A percentile compares a stretch with the other conserved stretches of the same genome.
These are phyloP conservation scores for Syzygium aqueum DNA, from an alignment of 345 rosid genomes.

Conservation along the genomic window DNA sequence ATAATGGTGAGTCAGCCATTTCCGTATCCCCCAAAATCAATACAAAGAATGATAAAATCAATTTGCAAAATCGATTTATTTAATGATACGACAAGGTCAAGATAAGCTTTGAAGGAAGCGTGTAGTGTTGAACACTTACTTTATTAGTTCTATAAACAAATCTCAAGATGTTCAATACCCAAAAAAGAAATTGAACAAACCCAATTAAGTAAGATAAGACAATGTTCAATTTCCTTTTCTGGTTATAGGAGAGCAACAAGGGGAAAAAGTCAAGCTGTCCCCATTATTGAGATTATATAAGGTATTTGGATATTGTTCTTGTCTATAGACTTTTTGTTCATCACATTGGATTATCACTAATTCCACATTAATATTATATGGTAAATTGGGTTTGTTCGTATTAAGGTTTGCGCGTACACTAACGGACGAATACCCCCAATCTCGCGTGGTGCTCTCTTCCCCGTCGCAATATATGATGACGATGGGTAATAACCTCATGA, in stretches of 20 bases:
- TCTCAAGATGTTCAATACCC: background rate
- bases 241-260: background rate
- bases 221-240: background rate
- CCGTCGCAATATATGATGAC: background rate
- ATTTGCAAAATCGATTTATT: background rate
- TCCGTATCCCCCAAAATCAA: rapidly evolving
- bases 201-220: background rate
- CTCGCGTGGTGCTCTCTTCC: background rate
- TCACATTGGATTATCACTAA: background rate
- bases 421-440: background rate
- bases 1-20: background rate
- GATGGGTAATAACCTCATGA: background rate
- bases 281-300: background rate
- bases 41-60: background rate
- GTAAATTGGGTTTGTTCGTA: background rate
- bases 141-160: background rate
- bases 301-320: background rate
- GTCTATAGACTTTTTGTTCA: background rate
- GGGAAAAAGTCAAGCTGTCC: background rate
- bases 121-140: no score
- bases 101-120: background rate
- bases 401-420: background rate
- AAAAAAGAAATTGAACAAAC: background rate
- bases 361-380: background rate
- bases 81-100: background rate